These are phyloP conservation scores for Annulohypoxylon moriforme DNA, from an alignment of 495 filamentous ascomycete genomes.

Conservation along the genomic window DNA sequence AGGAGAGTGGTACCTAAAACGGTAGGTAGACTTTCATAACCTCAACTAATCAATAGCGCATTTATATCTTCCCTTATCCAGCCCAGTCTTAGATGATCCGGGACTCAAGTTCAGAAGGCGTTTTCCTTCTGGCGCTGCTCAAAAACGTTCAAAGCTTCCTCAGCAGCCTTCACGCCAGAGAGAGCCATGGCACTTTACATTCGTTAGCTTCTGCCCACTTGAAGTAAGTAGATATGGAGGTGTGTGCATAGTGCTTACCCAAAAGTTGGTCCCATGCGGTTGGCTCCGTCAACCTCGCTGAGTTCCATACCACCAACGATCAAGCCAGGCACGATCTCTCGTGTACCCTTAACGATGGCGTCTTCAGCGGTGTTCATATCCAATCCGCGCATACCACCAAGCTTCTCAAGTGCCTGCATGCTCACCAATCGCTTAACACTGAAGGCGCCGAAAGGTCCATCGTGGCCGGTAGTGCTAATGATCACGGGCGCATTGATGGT, in stretches of 20 bases:
- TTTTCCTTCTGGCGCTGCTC: constrained; percentile 72
- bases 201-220: constrained; percentile 2
- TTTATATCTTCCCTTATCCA: not conserved
- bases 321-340: constrained; percentile 85
- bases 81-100: not conserved
- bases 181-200: constrained; percentile 79
- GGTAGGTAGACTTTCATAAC: constrained; percentile 1
- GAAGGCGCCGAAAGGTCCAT: constrained; percentile 92
- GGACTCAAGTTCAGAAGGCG: constrained; percentile 28
- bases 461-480: constrained; percentile 89
- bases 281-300: constrained; percentile 88
- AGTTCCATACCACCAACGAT: constrained; percentile 96
- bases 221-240: constrained; percentile 3
- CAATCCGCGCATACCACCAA: constrained; percentile 89
- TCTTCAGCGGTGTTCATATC: constrained; percentile 93
- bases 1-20: constrained; percentile 7
- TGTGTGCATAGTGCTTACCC: constrained; percentile 51
- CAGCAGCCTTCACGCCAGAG: constrained; percentile 86
- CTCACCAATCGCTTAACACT: constrained; percentile 83
- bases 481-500: constrained; percentile 90
- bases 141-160: constrained; percentile 81
- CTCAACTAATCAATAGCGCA: not conserved
- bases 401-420: constrained; percentile 82
- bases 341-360: constrained; percentile 87
- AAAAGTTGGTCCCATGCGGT: constrained; percentile 71